Percentiles rank a stretch among this genome's conserved stretches.
Evolutionary conservation across 2,329 filamentous ascomycete species (phyloP).

Genomic region (Didymella exigua): DNA sequence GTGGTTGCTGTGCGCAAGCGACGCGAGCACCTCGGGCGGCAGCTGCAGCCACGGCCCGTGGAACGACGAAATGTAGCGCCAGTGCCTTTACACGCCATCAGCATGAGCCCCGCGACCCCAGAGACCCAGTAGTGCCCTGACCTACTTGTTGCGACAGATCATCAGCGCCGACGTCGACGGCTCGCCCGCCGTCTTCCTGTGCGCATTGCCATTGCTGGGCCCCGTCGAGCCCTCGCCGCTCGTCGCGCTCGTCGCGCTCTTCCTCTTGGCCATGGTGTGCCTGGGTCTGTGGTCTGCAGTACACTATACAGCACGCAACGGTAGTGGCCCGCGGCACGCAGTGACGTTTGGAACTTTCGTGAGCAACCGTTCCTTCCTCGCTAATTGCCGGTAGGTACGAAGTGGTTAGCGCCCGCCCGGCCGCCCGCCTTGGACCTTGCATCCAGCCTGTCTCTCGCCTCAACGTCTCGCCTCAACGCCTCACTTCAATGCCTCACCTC

Average conservation of each 20-base stretch:
- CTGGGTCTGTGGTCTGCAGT: no score
- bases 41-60: slow-evolving; percentile 84
- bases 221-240: not conserved
- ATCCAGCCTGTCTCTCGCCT: not conserved
- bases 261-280: slow-evolving; percentile 44
- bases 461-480: no score
- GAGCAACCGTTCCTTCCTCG: not conserved
- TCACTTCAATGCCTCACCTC: no score
- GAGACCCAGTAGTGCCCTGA: slow-evolving; percentile 18
- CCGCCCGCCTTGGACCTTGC: not conserved
- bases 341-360: slow-evolving; percentile 14
- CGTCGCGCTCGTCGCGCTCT: slow-evolving; percentile 23
- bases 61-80: slow-evolving; percentile 83
- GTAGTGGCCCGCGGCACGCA: not conserved
- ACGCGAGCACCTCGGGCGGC: slow-evolving; percentile 78
- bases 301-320: not conserved
- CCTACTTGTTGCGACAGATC: slow-evolving; percentile 53
- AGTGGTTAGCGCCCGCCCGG: slow-evolving; percentile 4
- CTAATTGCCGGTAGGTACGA: no score
- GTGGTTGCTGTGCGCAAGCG: slow-evolving; percentile 79
- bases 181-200: no score
- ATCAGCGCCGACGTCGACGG: slow-evolving; percentile 46
- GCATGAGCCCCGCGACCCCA: slow-evolving; percentile 6
- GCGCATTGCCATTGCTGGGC: not conserved
- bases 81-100: slow-evolving; percentile 65